Percentiles rank a stretch among this genome's conserved stretches.
phyloP scores from a whole-genome alignment of 169 alveolate species.

The Plasmodium gonderi region DNA sequence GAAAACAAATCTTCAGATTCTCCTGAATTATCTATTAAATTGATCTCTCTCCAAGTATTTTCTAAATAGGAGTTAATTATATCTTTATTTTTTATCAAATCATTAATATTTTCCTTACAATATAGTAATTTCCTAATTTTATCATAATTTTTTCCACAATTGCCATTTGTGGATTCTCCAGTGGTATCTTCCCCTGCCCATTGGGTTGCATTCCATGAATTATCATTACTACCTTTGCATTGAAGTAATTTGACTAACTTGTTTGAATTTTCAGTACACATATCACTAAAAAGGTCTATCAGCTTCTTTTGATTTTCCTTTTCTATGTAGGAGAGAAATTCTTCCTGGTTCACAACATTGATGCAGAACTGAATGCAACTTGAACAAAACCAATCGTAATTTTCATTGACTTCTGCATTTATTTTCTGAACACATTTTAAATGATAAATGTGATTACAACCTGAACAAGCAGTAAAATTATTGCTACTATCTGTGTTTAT shows the following conservation, averaged over 20 bases:
- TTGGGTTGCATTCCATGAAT: neutral
- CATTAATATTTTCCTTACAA: slow-evolving; percentile 44
- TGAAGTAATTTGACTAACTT: neutral
- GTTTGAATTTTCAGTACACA: neutral
- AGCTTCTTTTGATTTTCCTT: slow-evolving; percentile 44
- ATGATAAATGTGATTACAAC: slow-evolving; percentile 71
- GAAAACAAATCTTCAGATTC: neutral
- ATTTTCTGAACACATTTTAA: slow-evolving; percentile 64
- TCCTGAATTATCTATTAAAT: neutral
- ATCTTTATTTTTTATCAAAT: slow-evolving; percentile 25
- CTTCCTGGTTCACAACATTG: slow-evolving; percentile 56
- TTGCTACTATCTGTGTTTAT: slow-evolving; percentile 22
- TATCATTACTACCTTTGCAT: neutral
- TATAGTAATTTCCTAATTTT: slow-evolving; percentile 12
- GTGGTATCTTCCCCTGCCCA: neutral
- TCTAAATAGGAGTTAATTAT: slow-evolving; percentile 15
- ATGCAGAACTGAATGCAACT: slow-evolving; percentile 48
- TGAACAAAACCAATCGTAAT: slow-evolving; percentile 73
- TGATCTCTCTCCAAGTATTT: slow-evolving; percentile 4
- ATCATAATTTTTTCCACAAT: slow-evolving; percentile 2
- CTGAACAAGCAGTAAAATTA: slow-evolving; percentile 39
- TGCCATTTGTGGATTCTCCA: neutral
- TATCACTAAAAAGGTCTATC: slow-evolving; percentile 14
- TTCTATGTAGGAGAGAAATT: slow-evolving; percentile 31
- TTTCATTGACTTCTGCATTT: slow-evolving; percentile 53